Evolutionary conservation across 129 eudicot species (phyloP).

Genomic region (Lactuca saligna): DNA sequence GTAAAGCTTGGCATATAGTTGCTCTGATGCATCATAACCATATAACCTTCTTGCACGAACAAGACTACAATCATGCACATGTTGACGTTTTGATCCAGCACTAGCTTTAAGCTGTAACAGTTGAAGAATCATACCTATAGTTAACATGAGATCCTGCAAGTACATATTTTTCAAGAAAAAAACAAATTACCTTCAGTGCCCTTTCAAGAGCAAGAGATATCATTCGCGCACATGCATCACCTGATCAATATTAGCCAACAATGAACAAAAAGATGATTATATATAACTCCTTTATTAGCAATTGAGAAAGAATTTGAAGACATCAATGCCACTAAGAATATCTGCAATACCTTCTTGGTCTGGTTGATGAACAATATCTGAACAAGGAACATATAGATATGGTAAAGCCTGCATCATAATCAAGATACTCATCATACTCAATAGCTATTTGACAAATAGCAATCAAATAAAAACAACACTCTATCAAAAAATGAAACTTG

Average conservation of each 20-base stretch:
- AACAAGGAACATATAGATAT: constrained; percentile 79
- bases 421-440: constrained; percentile 15
- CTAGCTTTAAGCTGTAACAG: constrained; percentile 71
- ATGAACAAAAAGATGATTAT: constrained; percentile 4
- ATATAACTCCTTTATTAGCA: not conserved
- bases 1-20: constrained; percentile 77
- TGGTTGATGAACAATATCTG: constrained; percentile 57
- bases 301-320: not conserved
- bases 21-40: constrained; percentile 89
- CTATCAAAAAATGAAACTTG: not conserved
- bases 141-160: constrained; percentile 10
- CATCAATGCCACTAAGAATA: not conserved
- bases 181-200: constrained; percentile 65
- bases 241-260: constrained; percentile 29
- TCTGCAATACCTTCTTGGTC: constrained; percentile 55
- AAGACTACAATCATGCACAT: constrained; percentile 89
- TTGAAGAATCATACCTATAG: constrained; percentile 7
- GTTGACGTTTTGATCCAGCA: constrained; percentile 93
- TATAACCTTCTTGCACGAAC: constrained; percentile 84
- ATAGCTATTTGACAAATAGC: not conserved
- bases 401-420: constrained; percentile 79
- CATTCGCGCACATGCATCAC: constrained; percentile 47
- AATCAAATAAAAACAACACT: not conserved
- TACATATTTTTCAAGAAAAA: not conserved
- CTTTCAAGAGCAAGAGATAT: constrained; percentile 76